Base-by-base conservation (phyloP, 2,329 filamentous ascomycete species). In the Acarospora socialis region DNA sequence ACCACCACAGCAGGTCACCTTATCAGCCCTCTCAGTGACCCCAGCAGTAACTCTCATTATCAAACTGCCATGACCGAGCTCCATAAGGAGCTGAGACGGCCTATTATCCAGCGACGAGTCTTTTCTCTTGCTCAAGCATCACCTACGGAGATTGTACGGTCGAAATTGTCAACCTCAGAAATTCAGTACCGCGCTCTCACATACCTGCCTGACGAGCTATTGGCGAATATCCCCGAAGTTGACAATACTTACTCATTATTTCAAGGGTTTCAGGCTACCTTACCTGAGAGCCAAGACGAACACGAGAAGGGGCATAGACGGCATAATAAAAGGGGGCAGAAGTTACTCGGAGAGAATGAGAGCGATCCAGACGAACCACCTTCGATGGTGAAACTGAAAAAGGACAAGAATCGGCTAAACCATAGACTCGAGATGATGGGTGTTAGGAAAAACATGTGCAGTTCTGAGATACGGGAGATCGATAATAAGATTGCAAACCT, bases 401-500 rank as follows among this genome's bases (percentile, higher is more conserved):
- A 77, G 51, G 83, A 92, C 44, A 81, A 81, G 53, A 70, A 78
- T 25, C 65, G 70, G 33, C 68, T 94, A 60, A 77, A 79, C 60
- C 84, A 92, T 54, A 73, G 82, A 43, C 64, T 98, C 44, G 84
- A 95, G 50, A 81, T 94, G 72, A 74, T 95, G 60, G 71, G 78
- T 3, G 74, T 95, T 40, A 73, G 90, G 37, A 98, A 98, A 57
- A 93, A 90, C 50, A 94, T 98, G 87, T 87, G 86, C 45, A 90
- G 83, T 48, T 81, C 82, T 41, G 90, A 98, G 56, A 95, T 98
- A 37, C 74, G 76, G 38, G 90, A 98, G 50, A 93, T 98, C 39
- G 90, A 98, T 58, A 86, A 80, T 59, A 98, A 95, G 57, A 87
- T 98, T 41, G 73, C 82, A 38, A 95, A 95, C 54, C 63, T 98